Conservation (phyloP, 2,329 filamentous ascomycete genomes). For the Chaetothyriales sp. region DNA sequence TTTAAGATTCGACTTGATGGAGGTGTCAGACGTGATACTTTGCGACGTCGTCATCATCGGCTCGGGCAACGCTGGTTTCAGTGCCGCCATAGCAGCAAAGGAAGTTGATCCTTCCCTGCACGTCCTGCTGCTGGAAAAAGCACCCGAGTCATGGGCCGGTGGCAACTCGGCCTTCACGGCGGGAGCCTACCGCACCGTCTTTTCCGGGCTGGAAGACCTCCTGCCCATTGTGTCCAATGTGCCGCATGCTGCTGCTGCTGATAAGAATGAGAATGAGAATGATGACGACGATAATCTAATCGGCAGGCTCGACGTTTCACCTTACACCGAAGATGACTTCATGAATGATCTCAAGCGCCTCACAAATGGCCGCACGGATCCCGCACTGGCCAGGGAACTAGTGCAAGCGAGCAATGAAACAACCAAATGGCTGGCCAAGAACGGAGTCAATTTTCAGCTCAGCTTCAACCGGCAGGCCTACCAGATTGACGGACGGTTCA, state of each 20-base stretch:
- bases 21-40: not conserved
- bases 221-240: constrained; percentile 49
- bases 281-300: constrained; percentile 22
- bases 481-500: constrained; percentile 42
- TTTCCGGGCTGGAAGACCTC: constrained; percentile 41
- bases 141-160: constrained; percentile 43
- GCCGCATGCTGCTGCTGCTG: too few species aligned
- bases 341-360: constrained; percentile 40
- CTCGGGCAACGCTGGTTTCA: constrained; percentile 50
- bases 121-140: constrained; percentile 46
- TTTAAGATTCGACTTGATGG: not conserved
- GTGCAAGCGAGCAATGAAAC: constrained; percentile 37
- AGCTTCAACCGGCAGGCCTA: constrained; percentile 53
- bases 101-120: constrained; percentile 19
- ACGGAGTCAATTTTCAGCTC: constrained; percentile 44
- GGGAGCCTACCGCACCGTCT: constrained; percentile 45
- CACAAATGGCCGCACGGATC: constrained; percentile 40
- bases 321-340: constrained; percentile 44
- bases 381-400: constrained; percentile 32
- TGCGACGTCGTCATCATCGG: constrained; percentile 39
- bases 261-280: too few species aligned
- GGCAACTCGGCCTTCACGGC: constrained; percentile 53
- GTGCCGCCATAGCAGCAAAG: constrained; percentile 42
- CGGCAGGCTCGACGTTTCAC: constrained; percentile 39
- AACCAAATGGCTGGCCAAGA: constrained; percentile 40